These are phyloP conservation scores for Cordyceps javanica DNA, from an alignment of 2,329 filamentous ascomycete species.

Conservation along the genomic window DNA sequence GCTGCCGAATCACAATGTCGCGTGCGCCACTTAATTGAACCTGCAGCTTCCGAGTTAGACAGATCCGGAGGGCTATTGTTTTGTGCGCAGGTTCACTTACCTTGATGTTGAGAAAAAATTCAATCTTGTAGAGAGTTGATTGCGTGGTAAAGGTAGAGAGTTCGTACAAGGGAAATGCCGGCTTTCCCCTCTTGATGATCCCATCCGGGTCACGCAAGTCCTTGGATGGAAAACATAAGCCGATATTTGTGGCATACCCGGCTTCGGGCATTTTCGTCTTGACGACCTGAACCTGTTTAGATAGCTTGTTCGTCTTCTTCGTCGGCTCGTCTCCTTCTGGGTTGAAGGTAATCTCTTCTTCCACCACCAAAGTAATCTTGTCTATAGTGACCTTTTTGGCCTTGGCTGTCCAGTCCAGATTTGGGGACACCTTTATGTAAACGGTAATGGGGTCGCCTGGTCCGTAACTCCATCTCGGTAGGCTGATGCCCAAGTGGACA, in stretches of 20 bases:
- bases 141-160: slow-evolving; percentile 90
- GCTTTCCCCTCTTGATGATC: slow-evolving; percentile 75
- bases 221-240: slow-evolving; percentile 83
- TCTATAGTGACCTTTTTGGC: slow-evolving; percentile 88
- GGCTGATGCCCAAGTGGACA: slow-evolving; percentile 82
- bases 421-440: slow-evolving; percentile 89
- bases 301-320: slow-evolving; percentile 80
- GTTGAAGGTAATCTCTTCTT: slow-evolving; percentile 98
- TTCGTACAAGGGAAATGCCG: slow-evolving; percentile 82
- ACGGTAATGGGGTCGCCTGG: slow-evolving; percentile 92
- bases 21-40: slow-evolving; percentile 80
- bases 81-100: slow-evolving; percentile 39
- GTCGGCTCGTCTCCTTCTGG: slow-evolving; percentile 94
- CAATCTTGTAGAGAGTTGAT: slow-evolving; percentile 93
- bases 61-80: not conserved
- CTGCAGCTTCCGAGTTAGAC: slow-evolving; percentile 39
- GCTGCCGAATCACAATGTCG: slow-evolving; percentile 83
- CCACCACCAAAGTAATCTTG: slow-evolving; percentile 87
- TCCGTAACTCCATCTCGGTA: slow-evolving; percentile 94
- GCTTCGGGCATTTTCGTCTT: slow-evolving; percentile 82
- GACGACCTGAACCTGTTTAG: slow-evolving; percentile 75
- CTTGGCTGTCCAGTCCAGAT: slow-evolving; percentile 85
- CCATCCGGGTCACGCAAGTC: slow-evolving; percentile 84
- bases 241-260: slow-evolving; percentile 89
- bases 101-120: slow-evolving; percentile 94